Conservation (phyloP, 2,329 filamentous ascomycete genomes). For the Scedosporium aurantiacum region DNA sequence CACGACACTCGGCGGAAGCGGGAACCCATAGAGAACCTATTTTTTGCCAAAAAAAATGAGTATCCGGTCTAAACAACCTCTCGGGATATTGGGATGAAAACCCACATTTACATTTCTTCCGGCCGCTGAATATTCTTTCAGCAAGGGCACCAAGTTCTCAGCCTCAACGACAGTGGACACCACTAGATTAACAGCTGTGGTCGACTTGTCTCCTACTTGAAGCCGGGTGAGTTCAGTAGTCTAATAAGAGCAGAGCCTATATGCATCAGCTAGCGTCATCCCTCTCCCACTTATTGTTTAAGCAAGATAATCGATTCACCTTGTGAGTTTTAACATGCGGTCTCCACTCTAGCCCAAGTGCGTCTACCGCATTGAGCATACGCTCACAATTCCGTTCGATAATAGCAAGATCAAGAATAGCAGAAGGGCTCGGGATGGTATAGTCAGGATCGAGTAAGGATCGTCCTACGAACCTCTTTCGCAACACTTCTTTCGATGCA, state of each 20-base stretch:
- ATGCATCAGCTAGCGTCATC: constrained; percentile 12
- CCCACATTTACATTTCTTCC: constrained; percentile 49
- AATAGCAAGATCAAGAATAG: constrained; percentile 56
- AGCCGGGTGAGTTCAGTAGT: constrained; percentile 55
- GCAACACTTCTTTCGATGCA: neutral
- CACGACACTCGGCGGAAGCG: constrained; percentile 50
- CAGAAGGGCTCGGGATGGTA: constrained; percentile 54
- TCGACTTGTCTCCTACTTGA: constrained; percentile 51
- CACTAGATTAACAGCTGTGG: constrained; percentile 46
- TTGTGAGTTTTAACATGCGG: constrained; percentile 81
- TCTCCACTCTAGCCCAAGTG: constrained; percentile 54
- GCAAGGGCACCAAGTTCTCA: constrained; percentile 51
- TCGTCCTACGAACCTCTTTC: constrained; percentile 42
- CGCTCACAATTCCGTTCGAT: constrained; percentile 55
- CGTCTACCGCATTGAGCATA: constrained; percentile 55
- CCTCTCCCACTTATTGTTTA: neutral
- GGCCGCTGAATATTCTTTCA: constrained; percentile 43
- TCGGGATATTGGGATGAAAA: constrained; percentile 1
- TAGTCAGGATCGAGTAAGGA: constrained; percentile 27
- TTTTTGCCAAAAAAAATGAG: neutral
- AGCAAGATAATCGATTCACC: constrained; percentile 27
- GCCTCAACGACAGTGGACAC: constrained; percentile 67
- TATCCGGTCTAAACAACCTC: neutral
- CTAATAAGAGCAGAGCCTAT: constrained; percentile 22
- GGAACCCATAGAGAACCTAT: constrained; percentile 61